Percentiles rank a stretch among this genome's conserved stretches.
Evolutionary conservation across 176 grass and related monocot species (phyloP).

Genomic region (Oryza officinalis): DNA sequence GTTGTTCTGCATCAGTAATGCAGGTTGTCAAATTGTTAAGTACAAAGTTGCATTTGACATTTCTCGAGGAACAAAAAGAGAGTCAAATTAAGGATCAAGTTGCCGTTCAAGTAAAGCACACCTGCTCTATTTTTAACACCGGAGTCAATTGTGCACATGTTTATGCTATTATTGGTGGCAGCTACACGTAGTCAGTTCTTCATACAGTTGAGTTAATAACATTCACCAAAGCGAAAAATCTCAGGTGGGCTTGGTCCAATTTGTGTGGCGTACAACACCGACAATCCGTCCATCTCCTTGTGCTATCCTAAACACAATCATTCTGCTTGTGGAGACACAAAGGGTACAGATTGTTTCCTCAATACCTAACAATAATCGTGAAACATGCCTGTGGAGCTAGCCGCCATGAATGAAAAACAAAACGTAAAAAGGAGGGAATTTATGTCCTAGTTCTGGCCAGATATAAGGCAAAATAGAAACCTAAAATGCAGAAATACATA

Average conservation of each 20-base stretch:
- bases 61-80: background rate
- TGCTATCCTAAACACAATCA: background rate
- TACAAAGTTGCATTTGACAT: background rate
- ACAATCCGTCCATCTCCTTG: conserved; percentile 12
- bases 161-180: background rate
- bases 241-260: background rate
- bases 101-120: background rate
- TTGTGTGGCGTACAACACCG: background rate
- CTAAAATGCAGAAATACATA: background rate
- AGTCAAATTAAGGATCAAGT: background rate
- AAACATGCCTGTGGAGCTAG: conserved; percentile 32
- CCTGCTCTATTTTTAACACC: background rate
- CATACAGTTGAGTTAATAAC: background rate
- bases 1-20: background rate
- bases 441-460: background rate
- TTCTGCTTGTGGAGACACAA: conserved; percentile 7
- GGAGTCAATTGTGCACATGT: background rate
- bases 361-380: conserved; percentile 18
- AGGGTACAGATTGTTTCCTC: conserved; percentile 21
- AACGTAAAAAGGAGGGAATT: background rate
- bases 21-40: background rate
- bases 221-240: background rate
- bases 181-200: background rate
- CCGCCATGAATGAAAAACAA: background rate
- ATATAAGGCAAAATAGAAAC: background rate